Percentiles rank a stretch among this genome's conserved stretches.
phyloP scores from a whole-genome alignment of 345 rosid species.

The Jatropha curcas region DNA sequence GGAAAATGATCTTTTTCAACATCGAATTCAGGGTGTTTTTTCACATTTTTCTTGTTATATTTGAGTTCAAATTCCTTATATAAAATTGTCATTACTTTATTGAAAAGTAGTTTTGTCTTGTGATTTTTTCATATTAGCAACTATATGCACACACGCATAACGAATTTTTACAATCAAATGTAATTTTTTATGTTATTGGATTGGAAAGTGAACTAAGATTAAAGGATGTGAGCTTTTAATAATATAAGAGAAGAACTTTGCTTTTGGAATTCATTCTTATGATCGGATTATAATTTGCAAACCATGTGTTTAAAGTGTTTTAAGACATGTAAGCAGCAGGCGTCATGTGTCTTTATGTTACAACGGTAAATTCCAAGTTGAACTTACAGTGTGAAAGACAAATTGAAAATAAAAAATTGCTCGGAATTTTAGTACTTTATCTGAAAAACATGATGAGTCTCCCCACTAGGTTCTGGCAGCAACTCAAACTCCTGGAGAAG shows the following conservation, averaged over 20 bases:
- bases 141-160: not conserved
- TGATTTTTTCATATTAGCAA: not conserved
- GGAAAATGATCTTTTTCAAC: not conserved
- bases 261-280: not conserved
- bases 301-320: not conserved
- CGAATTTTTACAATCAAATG: not conserved
- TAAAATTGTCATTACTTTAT: not conserved
- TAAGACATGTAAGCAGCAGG: not conserved
- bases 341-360: not conserved
- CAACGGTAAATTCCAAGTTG: not conserved
- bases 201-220: not conserved
- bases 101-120: not conserved
- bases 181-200: not conserved
- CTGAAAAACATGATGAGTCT: not conserved
- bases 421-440: not conserved
- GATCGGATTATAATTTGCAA: not conserved
- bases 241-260: not conserved
- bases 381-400: not conserved
- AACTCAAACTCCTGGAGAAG: constrained; percentile 94
- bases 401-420: not conserved
- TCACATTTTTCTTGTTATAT: not conserved
- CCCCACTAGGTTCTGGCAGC: constrained; percentile 84
- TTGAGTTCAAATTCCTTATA: not conserved
- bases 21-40: not conserved
- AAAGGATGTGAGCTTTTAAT: not conserved